Conservation (phyloP, 306 rosid species). For the Castanospermum australe region DNA sequence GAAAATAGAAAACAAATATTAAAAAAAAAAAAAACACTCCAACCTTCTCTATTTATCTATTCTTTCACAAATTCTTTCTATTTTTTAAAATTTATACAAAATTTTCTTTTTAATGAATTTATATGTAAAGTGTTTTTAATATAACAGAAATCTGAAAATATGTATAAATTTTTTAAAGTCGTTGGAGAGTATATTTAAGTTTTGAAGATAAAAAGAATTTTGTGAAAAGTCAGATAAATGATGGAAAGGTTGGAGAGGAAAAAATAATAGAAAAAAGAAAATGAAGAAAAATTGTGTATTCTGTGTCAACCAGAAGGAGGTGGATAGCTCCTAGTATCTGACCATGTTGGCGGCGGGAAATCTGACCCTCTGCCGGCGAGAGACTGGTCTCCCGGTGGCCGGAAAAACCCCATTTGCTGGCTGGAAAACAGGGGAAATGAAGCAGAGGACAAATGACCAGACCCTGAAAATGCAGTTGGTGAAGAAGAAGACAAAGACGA, state of each 20-base stretch:
- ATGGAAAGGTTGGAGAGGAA: too few species aligned
- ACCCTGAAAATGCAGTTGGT: constrained; percentile 30
- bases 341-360: constrained; percentile 57
- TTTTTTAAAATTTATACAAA: too few species aligned
- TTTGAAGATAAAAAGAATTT: too few species aligned
- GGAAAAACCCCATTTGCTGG: constrained; percentile 45
- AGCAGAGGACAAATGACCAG: constrained; percentile 53
- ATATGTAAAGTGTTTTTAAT: too few species aligned
- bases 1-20: not conserved
- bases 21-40: not conserved
- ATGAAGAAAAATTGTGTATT: not conserved
- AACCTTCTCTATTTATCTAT: too few species aligned
- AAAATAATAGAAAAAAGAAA: not conserved
- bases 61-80: too few species aligned
- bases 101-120: too few species aligned
- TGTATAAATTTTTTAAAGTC: too few species aligned
- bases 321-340: constrained; percentile 52
- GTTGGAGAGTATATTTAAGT: too few species aligned
- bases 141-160: too few species aligned
- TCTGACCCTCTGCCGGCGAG: constrained; percentile 10
- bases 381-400: constrained; percentile 39
- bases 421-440: constrained; percentile 58
- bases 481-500: constrained; percentile 37
- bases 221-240: too few species aligned
- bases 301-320: constrained; percentile 59